Base-by-base conservation (phyloP, 148 eudicot species). In the Rhododendron henanense region DNA sequence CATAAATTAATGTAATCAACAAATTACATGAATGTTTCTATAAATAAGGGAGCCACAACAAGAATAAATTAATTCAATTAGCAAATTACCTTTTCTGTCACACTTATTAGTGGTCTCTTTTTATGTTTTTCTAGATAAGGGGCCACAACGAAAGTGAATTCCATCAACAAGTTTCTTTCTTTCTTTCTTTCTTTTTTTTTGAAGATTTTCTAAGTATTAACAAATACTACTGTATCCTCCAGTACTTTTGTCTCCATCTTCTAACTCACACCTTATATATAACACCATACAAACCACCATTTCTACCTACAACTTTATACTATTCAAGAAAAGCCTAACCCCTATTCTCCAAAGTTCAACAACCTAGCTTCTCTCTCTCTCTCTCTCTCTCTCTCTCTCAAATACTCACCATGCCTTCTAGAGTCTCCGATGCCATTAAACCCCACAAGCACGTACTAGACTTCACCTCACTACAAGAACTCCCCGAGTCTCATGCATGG, bases 401-500 rank as follows among this genome's bases (percentile, higher is more conserved):
- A 61, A 28, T 48, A 14, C 9, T 78, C 85, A 89, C 71, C 50
- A 94, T 91, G 92, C 90, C 95, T 63, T 87, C 90, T 84, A 90
- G 90, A 75, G 78, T 85, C 28, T 84, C 83, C 0, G 83, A 88
- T 51, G 69, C 78, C 87, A 57, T 69, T 4, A 84, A 44, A 73
- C 85, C 77, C 84, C 90, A 87, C 23, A 87, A 86, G 19, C 85
- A 83, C 16, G 39, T 78, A 18, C 47, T 92, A 71, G 98, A 96
- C 86, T 89, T 94, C 28, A 84, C 79, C 45, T 85, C 94, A 23
- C 37, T 90, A 28, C 89, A 93, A 73, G 93, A 96, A 79, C 76
- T 96, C 31, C 98, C 98, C 4, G 98, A 94, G 5, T 91, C 95
- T 0, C 91, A 90, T 85, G 93, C 89, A 87, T 94, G 98, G 98